Evolutionary conservation across 176 grass and related monocot genomes (phyloP), one percentile per base, ranked within the genome.

Genomic region (Pharus latifolius): DNA sequence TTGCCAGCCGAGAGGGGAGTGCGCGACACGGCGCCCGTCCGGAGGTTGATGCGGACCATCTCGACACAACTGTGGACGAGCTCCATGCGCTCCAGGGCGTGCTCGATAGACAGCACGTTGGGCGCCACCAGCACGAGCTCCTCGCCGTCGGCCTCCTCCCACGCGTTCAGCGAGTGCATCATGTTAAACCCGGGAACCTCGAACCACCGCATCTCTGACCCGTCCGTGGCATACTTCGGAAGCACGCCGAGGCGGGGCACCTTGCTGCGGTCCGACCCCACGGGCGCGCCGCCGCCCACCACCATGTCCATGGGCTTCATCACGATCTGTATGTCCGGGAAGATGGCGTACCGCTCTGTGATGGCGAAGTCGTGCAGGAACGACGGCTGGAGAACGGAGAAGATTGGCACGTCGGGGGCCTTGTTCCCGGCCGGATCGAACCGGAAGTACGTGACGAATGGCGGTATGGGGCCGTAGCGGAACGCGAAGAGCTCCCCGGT

Each of bases 271-370:
- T 92, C 83, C 1, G 77, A 76, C 0, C 92, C 88, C 0, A 96
- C 85, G n/a, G 85, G 88, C 4, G 82, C 26, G 30, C 88, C 80
- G 25, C 63, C 79, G 35, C 73, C 83, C 2, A 84, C 15, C 31
- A 96, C 80, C 88, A 96, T 92, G 68, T 80, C 83, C 88, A 92
- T 84, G 10, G 88, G 92, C 22, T 96, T 88, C 92, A 96, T 96
- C 13, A 96, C 92, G 63, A 96, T 81, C 63, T 96, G 85, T 26
- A 92, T 76, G 41, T 96, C 92, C 3, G 71, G 51, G 75, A 96
- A 89, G 48, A 96, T 62, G 13, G 74, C 85, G 54, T 96, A 76
- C 4, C 69, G 61, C 69, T 92, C 73, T 10, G 88, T 96, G 38
- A 96, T 45, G 14, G 92, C 92, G 75, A 96, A 96, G 80, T 96